Base-by-base conservation (phyloP, 2,329 filamentous ascomycete genomes). In the Claviceps quebecensis region DNA sequence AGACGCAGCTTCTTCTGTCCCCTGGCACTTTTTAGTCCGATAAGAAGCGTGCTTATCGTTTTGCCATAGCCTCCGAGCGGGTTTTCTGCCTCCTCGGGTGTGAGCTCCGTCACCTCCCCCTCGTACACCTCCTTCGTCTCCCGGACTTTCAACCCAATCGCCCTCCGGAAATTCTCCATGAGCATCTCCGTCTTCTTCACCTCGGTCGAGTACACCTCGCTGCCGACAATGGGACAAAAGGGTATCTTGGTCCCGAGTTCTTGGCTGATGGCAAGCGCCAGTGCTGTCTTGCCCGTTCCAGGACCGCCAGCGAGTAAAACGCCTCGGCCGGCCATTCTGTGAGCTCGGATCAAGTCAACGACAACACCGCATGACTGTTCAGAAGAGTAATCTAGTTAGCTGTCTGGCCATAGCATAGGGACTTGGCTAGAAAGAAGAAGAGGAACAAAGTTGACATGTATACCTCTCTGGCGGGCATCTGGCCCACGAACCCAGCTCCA, bases 121-220 rank as follows among this genome's bases (percentile, higher is more conserved):
- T 98, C 93, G 71, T 97, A 98, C 53, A 98, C 91, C 71, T 98
- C 93, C 71, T 98, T 98, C 49, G 91, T 96, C 76, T 98, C 93
- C 63, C 93, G 88, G 58, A 98, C 93, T 65, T 95, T 90, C 59
- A 98, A 77, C 37, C 91, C 93, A 67, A 98, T 98, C 53, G 93
- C 93, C 65, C 93, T 79, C 66, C 93, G 81, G 69, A 98, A 98
- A 73, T 97, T 97, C 76, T 98, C 93, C 93, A 97, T 97, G 65
- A 98, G 73, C 58, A 95, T 86, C 70, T 98, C 93, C 48, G 93
- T 98, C 81, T 98, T 98, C 81, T 98, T 98, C 57, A 98, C 90
- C 70, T 98, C 93, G 45, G 91, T 85, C 59, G 88, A 95, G 73
- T 96, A 98, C 62, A 98, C 86, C 70, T 98, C 93, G 74, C 90